phyloP scores from a whole-genome alignment of 2,329 filamentous ascomycete species.

The Aspergillus fumigatus region DNA sequence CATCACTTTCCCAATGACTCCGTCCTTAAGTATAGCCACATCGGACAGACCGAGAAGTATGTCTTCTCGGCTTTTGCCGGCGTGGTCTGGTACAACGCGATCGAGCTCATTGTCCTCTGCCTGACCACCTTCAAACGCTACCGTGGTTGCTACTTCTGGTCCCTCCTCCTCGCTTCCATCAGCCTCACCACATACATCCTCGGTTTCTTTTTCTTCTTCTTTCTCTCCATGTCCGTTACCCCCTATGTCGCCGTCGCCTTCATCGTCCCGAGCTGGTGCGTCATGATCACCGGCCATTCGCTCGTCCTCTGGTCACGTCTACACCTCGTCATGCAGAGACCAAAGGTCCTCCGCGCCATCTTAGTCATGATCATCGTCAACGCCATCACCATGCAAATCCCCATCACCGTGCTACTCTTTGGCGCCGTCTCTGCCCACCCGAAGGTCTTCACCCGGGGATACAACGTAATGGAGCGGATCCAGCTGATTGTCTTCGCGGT shows the following conservation, averaged over 20 bases:
- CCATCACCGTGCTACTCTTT: constrained; percentile 37
- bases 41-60: constrained; percentile 3
- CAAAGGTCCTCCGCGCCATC: constrained; percentile 31
- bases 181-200: constrained; percentile 39
- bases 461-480: constrained; percentile 46
- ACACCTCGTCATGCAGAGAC: constrained; percentile 39
- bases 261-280: constrained; percentile 38
- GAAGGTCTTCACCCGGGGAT: constrained; percentile 25
- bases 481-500: constrained; percentile 51
- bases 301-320: constrained; percentile 45
- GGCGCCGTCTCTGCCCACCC: constrained; percentile 24
- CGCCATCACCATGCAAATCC: constrained; percentile 37
- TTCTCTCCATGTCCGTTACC: constrained; percentile 23
- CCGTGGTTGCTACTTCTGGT: constrained; percentile 46
- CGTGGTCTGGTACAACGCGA: constrained; percentile 21
- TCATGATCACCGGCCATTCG: constrained; percentile 43
- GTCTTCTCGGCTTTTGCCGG: constrained; percentile 18
- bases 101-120: constrained; percentile 33
- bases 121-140: constrained; percentile 42
- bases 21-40: not conserved
- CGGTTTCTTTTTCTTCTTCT: constrained; percentile 42
- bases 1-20: constrained; percentile 5
- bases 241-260: constrained; percentile 33
- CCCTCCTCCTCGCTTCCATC: constrained; percentile 37
- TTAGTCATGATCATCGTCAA: constrained; percentile 43